phyloP scores from a whole-genome alignment of 129 eudicot species.

The Chrysanthemum makinoi region DNA sequence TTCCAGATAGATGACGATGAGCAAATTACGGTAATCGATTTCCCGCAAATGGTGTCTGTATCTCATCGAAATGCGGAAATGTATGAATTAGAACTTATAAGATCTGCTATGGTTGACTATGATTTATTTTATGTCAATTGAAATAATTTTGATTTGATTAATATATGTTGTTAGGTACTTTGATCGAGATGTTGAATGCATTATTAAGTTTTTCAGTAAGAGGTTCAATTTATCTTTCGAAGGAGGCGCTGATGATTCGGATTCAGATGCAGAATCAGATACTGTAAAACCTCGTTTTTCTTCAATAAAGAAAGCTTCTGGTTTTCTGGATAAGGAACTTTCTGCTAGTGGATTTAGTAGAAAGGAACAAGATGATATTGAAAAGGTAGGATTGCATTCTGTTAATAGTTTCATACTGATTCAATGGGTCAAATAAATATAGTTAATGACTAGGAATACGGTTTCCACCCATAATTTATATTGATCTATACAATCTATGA shows the following conservation, averaged over 20 bases:
- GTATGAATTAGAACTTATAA: conserved; percentile 38
- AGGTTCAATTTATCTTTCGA: conserved; percentile 69
- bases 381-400: conserved; percentile 44
- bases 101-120: not conserved
- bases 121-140: conserved; percentile 2
- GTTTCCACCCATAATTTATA: not conserved
- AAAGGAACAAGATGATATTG: conserved; percentile 77
- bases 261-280: conserved; percentile 51
- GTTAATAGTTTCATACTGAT: not conserved
- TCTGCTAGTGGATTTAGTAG: conserved; percentile 91
- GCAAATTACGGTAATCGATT: conserved; percentile 82
- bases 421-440: not conserved
- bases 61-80: conserved; percentile 87
- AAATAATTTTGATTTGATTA: conserved; percentile 14
- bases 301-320: conserved; percentile 58
- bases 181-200: conserved; percentile 90
- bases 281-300: conserved; percentile 63
- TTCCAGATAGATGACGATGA: conserved; percentile 94
- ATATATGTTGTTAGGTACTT: conserved; percentile 58
- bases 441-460: too few relatives aligned
- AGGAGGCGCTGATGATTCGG: conserved; percentile 52
- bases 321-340: conserved; percentile 81
- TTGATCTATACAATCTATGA: too few relatives aligned
- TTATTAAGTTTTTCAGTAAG: conserved; percentile 73
- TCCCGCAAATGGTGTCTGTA: conserved; percentile 96